Evolutionary conservation across 176 grass and related monocot genomes (phyloP).

Genomic region (Musa beccarii): DNA sequence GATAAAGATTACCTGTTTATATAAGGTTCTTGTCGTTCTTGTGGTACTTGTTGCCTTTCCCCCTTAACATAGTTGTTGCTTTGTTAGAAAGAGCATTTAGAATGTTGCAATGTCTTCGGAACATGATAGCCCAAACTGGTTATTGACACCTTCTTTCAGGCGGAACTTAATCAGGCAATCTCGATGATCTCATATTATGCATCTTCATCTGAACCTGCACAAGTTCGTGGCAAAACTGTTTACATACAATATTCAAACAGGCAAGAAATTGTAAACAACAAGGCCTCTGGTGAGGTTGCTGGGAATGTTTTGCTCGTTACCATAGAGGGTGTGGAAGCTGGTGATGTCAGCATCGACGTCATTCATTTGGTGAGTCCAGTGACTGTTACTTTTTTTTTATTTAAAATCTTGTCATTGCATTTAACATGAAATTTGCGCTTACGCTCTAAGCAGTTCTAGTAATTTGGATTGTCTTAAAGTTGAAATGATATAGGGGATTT

Average conservation of each 20-base stretch:
- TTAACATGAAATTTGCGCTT: background rate
- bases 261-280: constrained; percentile 94
- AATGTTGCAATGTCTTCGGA: background rate
- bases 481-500: background rate
- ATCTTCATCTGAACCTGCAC: constrained; percentile 75
- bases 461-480: background rate
- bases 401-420: background rate
- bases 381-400: background rate
- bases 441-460: background rate
- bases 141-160: constrained; percentile 39
- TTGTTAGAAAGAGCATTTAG: background rate
- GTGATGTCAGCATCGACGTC: constrained; percentile 91
- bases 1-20: background rate
- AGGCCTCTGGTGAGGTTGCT: constrained; percentile 57
- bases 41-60: background rate
- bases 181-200: constrained; percentile 93
- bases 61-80: background rate
- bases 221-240: constrained; percentile 95
- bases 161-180: constrained; percentile 87
- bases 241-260: constrained; percentile 94
- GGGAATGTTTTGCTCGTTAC: constrained; percentile 92
- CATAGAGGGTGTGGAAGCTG: constrained; percentile 69
- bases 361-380: constrained; percentile 76
- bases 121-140: background rate
- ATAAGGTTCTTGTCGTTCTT: background rate